Percentiles rank a stretch among this genome's conserved stretches.
Evolutionary conservation across 2,329 filamentous ascomycete species (phyloP).

Genomic region (Hawksworthiomyces lignivorus): DNA sequence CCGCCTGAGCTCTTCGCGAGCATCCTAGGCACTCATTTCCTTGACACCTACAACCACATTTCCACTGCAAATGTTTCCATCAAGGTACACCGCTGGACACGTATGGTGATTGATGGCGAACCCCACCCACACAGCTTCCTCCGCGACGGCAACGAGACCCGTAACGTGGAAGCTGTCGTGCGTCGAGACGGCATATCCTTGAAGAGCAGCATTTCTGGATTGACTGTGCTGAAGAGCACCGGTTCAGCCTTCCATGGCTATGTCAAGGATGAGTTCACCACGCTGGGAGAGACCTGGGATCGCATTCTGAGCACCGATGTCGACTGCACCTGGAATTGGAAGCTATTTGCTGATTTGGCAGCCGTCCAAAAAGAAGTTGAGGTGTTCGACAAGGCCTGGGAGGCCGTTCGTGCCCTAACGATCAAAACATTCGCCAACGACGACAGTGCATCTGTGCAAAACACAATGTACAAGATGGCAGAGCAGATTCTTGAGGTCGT

Average conservation of each 20-base stretch:
- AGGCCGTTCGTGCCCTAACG: conserved; percentile 74
- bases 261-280: conserved; percentile 87
- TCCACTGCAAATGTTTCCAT: conserved; percentile 74
- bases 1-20: conserved; percentile 88
- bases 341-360: conserved; percentile 55
- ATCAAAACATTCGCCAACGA: conserved; percentile 86
- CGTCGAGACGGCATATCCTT: conserved; percentile 66
- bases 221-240: conserved; percentile 92
- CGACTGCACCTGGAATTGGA: conserved; percentile 81
- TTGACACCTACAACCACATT: conserved; percentile 84
- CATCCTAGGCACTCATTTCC: conserved; percentile 79
- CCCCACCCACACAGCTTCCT: conserved; percentile 93
- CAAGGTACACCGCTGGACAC: conserved; percentile 82
- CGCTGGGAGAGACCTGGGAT: conserved; percentile 84
- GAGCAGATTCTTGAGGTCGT: conserved; percentile 73
- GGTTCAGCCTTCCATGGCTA: conserved; percentile 95
- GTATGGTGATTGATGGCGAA: conserved; percentile 78
- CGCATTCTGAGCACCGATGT: conserved; percentile 93
- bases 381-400: conserved; percentile 73
- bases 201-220: conserved; percentile 67
- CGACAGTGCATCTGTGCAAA: conserved; percentile 86
- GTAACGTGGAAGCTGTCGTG: conserved; percentile 69
- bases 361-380: conserved; percentile 57
- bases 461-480: conserved; percentile 98
- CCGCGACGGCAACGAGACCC: conserved; percentile 81